phyloP scores from a whole-genome alignment of 768 basidiomycete genomes.

The Sporobolomyces pararoseus region DNA sequence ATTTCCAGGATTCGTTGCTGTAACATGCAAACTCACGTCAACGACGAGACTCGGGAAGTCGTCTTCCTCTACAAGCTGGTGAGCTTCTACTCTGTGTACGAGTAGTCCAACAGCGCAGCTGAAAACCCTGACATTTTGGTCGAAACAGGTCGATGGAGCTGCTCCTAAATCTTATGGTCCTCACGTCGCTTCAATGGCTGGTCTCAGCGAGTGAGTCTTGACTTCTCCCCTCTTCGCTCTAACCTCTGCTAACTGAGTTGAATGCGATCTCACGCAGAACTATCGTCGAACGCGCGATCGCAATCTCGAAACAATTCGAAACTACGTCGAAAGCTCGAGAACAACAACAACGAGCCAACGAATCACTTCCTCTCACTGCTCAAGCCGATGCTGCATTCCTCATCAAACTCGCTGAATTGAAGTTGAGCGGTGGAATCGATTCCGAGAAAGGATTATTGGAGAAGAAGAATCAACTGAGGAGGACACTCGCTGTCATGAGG shows the following conservation, averaged over 20 bases:
- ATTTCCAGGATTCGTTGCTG: constrained; percentile 69
- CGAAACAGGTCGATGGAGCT: constrained; percentile 57
- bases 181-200: constrained; percentile 90
- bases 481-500: constrained; percentile 28
- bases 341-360: constrained; percentile 54
- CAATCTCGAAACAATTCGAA: constrained; percentile 82
- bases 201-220: constrained; percentile 57
- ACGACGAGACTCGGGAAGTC: constrained; percentile 85
- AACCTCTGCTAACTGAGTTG: no score
- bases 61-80: constrained; percentile 89
- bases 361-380: constrained; percentile 67
- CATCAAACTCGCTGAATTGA: constrained; percentile 55
- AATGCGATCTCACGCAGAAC: constrained; percentile 44
- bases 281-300: constrained; percentile 83
- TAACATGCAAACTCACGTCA: constrained; percentile 92
- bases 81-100: constrained; percentile 15
- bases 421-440: neutral
- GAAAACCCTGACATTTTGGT: no score
- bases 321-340: constrained; percentile 65
- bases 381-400: constrained; percentile 81
- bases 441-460: neutral
- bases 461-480: constrained; percentile 17
- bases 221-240: neutral
- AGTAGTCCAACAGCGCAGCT: neutral
- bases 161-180: constrained; percentile 86